These are phyloP conservation scores for Funneliformis caledonium DNA, from an alignment of 371 early-diverging fungal species.

Conservation along the genomic window DNA sequence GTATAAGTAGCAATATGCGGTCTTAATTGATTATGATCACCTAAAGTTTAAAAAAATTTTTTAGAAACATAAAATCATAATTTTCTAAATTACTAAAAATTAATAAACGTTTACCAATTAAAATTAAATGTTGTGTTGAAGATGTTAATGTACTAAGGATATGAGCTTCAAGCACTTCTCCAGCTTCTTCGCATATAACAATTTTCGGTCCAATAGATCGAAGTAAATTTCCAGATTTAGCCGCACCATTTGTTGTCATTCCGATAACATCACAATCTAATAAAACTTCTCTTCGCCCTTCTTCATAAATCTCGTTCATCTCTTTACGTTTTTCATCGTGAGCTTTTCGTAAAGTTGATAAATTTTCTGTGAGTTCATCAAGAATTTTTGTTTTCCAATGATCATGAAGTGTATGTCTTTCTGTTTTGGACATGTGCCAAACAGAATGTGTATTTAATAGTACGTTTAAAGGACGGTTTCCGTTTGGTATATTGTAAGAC, in stretches of 20 bases:
- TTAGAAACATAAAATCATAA: no score
- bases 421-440: constrained; percentile 51
- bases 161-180: no score
- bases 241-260: constrained; percentile 48
- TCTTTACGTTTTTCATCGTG: constrained; percentile 37
- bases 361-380: neutral
- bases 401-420: constrained; percentile 47
- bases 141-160: no score
- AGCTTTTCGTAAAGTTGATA: constrained; percentile 34
- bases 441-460: constrained; percentile 43
- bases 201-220: no score
- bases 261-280: constrained; percentile 48
- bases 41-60: no score
- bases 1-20: constrained; percentile 46
- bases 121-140: no score
- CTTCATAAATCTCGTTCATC: constrained; percentile 41
- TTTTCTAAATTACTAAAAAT: no score
- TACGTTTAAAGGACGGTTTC: constrained; percentile 43
- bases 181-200: no score
- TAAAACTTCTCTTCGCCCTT: neutral
- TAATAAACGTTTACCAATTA: no score
- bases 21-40: no score
- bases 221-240: no score
- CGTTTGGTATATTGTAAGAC: constrained; percentile 33
- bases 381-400: constrained; percentile 47